Evolutionary conservation across 1,139 yeast species (phyloP), one percentile per base, ranked within the genome.

Genomic region (Kazachstania sp.): DNA sequence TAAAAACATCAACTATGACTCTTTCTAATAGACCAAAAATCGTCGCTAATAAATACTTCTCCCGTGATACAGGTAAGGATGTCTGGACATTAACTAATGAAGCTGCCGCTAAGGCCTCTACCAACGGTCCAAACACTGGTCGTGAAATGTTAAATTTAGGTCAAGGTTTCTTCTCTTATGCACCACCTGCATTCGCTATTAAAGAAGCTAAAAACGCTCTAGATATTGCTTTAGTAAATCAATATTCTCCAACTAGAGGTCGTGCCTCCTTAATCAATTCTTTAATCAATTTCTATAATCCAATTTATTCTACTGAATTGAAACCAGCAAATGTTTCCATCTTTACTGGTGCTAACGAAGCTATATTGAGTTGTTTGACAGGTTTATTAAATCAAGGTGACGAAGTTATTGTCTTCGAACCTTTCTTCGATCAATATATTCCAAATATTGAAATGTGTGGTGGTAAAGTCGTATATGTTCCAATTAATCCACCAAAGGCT

Each of bases 281-380:
- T 26, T 68, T 92, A 40, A 77, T 90, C 19, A 73, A 77, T 29
- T 77, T 86, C 31, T 92, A 92, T 67, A 71, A 86, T 16, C 78
- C 83, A 39, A 74, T 76, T 42, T 83, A 81, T 55, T 79, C 44
- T 6, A 69, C 74, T n/a, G 83, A 87, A 58, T 41, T 65, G 45
- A 50, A 52, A 34, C 48, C 58, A 3, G 63, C 55, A 39, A 63
- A 65, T 46, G 73, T 92, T 41, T 79, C 83, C 49, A 81, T 90
- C 44, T 86, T 97, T 38, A 90, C 97, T 1, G 98, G 98, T 48
- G 98, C 98, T 41, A 92, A 92, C 59, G 97, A 92, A 68, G 98
- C 97, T 38, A 85, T 92, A 73, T 75, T 86, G 49, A 69, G 95
- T 1, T 79, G 85, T 4, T 81, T 90, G 63, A 84, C 88, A 51